These are phyloP conservation scores for Pueraria montana DNA, from an alignment of 306 rosid species.

Conservation along the genomic window DNA sequence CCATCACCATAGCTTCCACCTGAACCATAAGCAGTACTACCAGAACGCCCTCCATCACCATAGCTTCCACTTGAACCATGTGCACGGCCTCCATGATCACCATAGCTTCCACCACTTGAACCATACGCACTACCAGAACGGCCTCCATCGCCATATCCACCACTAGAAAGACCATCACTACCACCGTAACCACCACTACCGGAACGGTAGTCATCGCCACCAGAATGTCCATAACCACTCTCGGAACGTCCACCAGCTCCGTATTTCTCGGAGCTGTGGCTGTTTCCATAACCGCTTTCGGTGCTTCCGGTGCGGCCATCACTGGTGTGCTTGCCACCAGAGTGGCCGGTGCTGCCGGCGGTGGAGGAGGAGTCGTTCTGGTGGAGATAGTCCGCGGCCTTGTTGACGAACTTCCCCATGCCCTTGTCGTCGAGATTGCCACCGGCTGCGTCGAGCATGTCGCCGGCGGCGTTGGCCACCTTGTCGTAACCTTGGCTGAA, in stretches of 20 bases:
- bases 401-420: neutral
- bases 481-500: conserved; percentile 42
- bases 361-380: conserved; percentile 13
- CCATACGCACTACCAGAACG: neutral
- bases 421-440: neutral
- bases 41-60: neutral
- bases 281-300: conserved; percentile 38
- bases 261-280: neutral
- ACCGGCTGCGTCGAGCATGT: conserved; percentile 49
- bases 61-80: neutral
- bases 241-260: neutral
- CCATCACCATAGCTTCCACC: neutral
- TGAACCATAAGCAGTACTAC: neutral
- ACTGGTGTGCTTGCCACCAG: neutral
- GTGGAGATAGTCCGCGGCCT: conserved; percentile 52
- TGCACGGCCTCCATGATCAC: neutral
- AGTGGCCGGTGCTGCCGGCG: neutral
- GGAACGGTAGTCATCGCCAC: neutral
- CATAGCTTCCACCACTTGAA: neutral
- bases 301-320: neutral
- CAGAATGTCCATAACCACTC: neutral
- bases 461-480: conserved; percentile 53
- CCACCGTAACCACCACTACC: neutral
- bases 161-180: neutral
- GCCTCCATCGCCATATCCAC: neutral